phyloP scores from a whole-genome alignment of 495 filamentous ascomycete genomes.

The Stereocaulon alpinum region DNA sequence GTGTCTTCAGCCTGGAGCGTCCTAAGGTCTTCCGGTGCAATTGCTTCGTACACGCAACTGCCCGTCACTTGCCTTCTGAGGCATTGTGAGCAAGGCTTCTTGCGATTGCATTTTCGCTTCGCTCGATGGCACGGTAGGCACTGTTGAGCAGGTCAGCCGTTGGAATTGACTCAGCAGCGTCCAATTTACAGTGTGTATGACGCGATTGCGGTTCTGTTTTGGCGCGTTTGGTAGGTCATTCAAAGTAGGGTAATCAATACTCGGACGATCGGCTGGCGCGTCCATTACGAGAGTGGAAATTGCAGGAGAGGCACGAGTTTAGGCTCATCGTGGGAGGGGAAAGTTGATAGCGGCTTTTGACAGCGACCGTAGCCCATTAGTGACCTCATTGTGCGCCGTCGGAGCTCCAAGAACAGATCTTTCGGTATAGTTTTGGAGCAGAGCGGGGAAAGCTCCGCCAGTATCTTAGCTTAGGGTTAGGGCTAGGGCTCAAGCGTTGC shows the following conservation, averaged over 20 bases:
- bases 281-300: neutral
- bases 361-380: too few relatives aligned
- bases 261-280: neutral
- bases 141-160: neutral
- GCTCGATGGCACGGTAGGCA: neutral
- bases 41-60: neutral
- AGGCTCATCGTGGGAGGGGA: neutral
- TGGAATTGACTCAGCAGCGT: too few relatives aligned
- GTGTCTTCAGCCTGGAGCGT: neutral
- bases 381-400: too few relatives aligned
- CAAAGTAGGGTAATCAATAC: neutral
- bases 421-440: too few relatives aligned
- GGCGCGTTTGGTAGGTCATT: neutral
- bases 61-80: neutral
- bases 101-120: neutral
- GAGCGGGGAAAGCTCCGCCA: too few relatives aligned
- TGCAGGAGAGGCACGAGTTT: neutral
- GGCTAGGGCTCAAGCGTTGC: too few relatives aligned
- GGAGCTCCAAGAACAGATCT: too few relatives aligned
- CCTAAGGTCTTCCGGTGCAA: neutral
- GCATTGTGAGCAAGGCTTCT: slow-evolving; percentile 3
- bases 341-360: too few relatives aligned
- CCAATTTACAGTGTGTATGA: neutral
- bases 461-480: too few relatives aligned
- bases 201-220: neutral